These are phyloP conservation scores for Fusarium concolor DNA, from an alignment of 2,329 filamentous ascomycete genomes.

Conservation along the genomic window DNA sequence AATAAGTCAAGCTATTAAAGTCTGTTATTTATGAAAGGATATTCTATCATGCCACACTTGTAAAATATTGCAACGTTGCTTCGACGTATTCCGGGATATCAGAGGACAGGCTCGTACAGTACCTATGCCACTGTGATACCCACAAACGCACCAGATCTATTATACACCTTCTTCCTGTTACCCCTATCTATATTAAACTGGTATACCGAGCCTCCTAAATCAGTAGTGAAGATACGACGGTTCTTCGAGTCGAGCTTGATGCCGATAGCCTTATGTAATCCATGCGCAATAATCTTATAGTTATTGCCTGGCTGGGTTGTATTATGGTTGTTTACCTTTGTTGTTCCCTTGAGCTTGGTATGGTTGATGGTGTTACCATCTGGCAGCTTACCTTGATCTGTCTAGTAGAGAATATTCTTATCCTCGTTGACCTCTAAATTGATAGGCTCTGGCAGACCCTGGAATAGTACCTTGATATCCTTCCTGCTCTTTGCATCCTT, in stretches of 20 bases:
- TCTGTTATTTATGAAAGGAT: accelerated
- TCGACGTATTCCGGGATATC: accelerated
- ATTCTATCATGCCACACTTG: accelerated
- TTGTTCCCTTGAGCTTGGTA: accelerated
- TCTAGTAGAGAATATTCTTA: not conserved
- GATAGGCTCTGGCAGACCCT: not conserved
- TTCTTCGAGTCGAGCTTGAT: not conserved
- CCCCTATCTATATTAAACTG: constrained; percentile 1
- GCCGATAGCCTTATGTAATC: not conserved
- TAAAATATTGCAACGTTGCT: accelerated
- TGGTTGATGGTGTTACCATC: not conserved
- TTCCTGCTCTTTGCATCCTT: not conserved
- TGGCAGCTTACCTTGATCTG: not conserved
- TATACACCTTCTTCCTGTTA: not conserved
- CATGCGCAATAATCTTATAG: not conserved
- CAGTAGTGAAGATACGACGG: not conserved
- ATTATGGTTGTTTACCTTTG: accelerated
- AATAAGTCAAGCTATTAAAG: accelerated
- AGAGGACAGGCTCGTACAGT: accelerated
- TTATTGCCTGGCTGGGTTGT: accelerated
- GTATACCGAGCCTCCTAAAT: constrained; percentile 3
- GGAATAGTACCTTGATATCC: constrained; percentile 1
- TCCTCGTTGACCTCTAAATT: not conserved
- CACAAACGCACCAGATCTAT: not conserved
- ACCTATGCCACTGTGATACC: not conserved